These are phyloP conservation scores for Lentinula boryana DNA, from an alignment of 768 basidiomycete genomes.

Conservation along the genomic window DNA sequence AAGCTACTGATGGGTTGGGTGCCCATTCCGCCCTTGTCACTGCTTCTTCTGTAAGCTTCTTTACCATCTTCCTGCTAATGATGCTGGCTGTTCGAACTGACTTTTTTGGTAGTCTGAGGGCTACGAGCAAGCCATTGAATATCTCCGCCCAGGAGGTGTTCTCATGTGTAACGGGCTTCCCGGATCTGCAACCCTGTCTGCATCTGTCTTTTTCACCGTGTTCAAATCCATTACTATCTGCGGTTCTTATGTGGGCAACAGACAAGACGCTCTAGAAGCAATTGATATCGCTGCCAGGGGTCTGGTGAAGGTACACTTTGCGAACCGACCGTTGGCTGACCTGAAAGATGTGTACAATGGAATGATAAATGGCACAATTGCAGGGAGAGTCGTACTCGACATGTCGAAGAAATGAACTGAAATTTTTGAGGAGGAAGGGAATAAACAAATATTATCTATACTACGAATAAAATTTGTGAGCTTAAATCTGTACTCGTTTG, in stretches of 20 bases:
- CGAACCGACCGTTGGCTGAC: slow-evolving; percentile 38
- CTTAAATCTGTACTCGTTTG: not conserved
- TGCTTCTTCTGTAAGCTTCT: slow-evolving; percentile 38
- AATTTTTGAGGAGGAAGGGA: not conserved
- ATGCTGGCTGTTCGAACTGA: not conserved
- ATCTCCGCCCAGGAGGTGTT: slow-evolving; percentile 66
- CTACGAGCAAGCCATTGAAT: slow-evolving; percentile 59
- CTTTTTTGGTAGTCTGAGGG: slow-evolving; percentile 25
- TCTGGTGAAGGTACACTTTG: slow-evolving; percentile 58
- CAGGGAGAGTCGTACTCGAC: slow-evolving; percentile 46
- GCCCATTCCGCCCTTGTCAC: slow-evolving; percentile 68
- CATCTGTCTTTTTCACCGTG: slow-evolving; percentile 70
- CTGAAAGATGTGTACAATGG: slow-evolving; percentile 42
- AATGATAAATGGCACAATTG: slow-evolving; percentile 34
- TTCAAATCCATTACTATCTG: slow-evolving; percentile 53
- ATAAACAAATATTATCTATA: not conserved
- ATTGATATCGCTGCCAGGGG: slow-evolving; percentile 69
- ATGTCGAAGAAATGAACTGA: slow-evolving; percentile 12
- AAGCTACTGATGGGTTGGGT: slow-evolving; percentile 58
- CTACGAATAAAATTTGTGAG: not conserved
- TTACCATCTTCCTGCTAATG: not conserved
- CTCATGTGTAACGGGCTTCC: slow-evolving; percentile 81
- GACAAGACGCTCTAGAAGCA: slow-evolving; percentile 81
- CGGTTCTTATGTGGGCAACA: slow-evolving; percentile 60
- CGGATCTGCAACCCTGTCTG: slow-evolving; percentile 48